Evolutionary conservation across 495 filamentous ascomycete genomes (phyloP), one percentile per base, ranked within the genome.

Genomic region (Penicillium lagena): DNA sequence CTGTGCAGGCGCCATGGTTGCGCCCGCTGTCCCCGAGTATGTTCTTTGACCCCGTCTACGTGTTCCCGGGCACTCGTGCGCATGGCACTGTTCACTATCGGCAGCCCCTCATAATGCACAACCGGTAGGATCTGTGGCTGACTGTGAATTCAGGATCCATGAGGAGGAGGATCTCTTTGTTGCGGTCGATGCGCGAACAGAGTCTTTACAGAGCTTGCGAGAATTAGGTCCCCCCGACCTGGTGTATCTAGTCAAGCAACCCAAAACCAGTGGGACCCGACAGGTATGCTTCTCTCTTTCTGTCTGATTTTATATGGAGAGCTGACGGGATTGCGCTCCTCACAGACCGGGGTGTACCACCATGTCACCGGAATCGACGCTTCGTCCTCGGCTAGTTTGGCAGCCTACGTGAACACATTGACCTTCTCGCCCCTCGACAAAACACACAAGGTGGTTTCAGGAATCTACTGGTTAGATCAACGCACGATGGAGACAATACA

Each of bases 311-410:
- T 32, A 9, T 30, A 30, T 36, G 45, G 13, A 52, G 40, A 40
- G 46, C 35, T 29, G 14, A 52, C 38, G 22, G 6, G 43, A 33
- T 32, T 51, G 17, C 27, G 10, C 44, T 42, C 7, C 35, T 17
- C 40, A 11, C 54, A 97, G 88, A 81, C 79, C 51, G 93, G 91
- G 22, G 82, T 95, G 40, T 98, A 98, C 64, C 93, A 98, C 66
- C 91, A 97, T 84, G 93, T 96, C 57, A 96, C 91, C 40, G 93
- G 93, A 42, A 84, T 96, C 47, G 93, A 98, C 64, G 93, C 94
- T 31, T 98, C 93, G 35, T 96, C 91, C 7, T 97, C 94, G 29
- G 93, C 93, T 14, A 96, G 90, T 62, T 71, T 98, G 42, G 93
- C 93, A 35, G 93, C 93, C 54, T 98, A 98, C 63, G 91, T 98